Conservation (phyloP, 2,329 filamentous ascomycete species). For the Colletotrichum salicis region DNA sequence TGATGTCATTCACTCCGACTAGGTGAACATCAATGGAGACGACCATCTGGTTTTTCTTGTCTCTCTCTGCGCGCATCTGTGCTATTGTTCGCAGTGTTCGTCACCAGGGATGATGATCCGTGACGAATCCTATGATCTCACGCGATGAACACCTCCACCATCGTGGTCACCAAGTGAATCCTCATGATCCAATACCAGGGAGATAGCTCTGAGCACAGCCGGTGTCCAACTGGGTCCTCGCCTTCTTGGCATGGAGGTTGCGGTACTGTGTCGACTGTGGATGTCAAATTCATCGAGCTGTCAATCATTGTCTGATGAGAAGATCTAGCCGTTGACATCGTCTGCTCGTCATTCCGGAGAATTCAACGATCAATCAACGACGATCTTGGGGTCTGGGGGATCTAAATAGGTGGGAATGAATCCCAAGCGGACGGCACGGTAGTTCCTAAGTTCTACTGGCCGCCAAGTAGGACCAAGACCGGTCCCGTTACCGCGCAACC, state of each 20-base stretch:
- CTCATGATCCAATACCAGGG: not conserved
- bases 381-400: not conserved
- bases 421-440: not conserved
- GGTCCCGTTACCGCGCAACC: not conserved
- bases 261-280: not conserved
- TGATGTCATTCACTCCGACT: conserved; percentile 9
- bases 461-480: not conserved
- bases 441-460: not conserved
- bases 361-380: not conserved
- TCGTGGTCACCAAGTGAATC: not conserved
- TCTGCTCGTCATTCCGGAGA: not conserved
- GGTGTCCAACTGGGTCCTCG: not conserved
- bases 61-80: not conserved
- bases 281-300: not conserved
- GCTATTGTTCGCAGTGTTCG: not conserved
- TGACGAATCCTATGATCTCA: conserved; percentile 17
- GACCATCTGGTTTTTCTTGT: not conserved
- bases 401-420: not conserved
- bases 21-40: conserved; percentile 1
- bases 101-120: conserved; percentile 13
- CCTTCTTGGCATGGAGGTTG: not conserved
- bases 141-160: not conserved
- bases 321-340: not conserved
- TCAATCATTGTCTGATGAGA: not conserved
- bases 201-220: not conserved